Conservation (phyloP, 495 filamentous ascomycete species). For the Xylaria telfairii region DNA sequence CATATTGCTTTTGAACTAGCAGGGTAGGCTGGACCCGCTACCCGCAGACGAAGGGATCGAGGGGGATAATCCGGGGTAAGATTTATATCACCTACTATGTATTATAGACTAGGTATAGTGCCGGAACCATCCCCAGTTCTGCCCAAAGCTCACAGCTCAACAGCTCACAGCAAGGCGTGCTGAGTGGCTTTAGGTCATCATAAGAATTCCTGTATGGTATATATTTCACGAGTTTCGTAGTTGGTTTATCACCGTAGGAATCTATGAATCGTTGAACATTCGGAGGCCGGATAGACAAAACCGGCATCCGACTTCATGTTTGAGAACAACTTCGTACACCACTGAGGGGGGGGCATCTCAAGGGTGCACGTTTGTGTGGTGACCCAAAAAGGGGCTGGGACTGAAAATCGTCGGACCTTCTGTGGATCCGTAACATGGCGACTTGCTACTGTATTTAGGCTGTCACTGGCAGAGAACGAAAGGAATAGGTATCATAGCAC, state of each 20-base stretch:
- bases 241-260: not conserved
- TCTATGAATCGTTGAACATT: not conserved
- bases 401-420: conserved; percentile 23
- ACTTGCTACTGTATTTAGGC: conserved; percentile 38
- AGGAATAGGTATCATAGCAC: not conserved
- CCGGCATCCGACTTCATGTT: not conserved
- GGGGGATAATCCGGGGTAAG: conserved; percentile 25
- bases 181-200: not conserved
- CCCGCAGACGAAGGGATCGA: conserved; percentile 20
- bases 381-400: conserved; percentile 11
- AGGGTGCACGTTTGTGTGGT: not conserved
- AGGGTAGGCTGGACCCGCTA: conserved; percentile 21
- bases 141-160: not conserved
- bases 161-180: not conserved
- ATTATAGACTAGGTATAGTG: conserved; percentile 20
- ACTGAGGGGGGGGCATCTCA: not conserved
- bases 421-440: conserved; percentile 26
- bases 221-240: not conserved
- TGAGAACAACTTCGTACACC: not conserved
- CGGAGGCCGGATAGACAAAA: not conserved
- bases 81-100: conserved; percentile 24
- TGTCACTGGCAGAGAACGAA: conserved; percentile 36
- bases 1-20: conserved; percentile 3
- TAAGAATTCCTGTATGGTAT: not conserved
- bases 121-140: conserved; percentile 9